A percentile compares a stretch with the other conserved stretches of the same genome.
phyloP scores from a whole-genome alignment of 2,329 filamentous ascomycete genomes.

The Coniochaeta sp. region DNA sequence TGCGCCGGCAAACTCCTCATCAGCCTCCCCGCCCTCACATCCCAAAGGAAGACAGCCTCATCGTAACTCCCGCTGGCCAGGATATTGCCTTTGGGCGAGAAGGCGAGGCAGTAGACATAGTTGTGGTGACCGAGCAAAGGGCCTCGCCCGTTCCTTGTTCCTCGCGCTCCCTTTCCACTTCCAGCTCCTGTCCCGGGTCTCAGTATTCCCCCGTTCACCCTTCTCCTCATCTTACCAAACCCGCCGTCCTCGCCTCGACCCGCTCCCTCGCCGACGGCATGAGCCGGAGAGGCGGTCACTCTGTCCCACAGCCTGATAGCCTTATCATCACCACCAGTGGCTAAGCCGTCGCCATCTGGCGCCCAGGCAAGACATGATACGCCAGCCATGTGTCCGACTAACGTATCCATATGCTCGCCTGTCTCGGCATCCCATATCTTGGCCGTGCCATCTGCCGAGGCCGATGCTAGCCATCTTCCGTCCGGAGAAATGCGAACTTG shows the following conservation, averaged over 20 bases:
- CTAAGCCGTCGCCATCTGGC: slow-evolving; percentile 79
- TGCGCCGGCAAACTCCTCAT: slow-evolving; percentile 93
- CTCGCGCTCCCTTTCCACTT: slow-evolving; percentile 9
- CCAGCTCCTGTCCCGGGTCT: slow-evolving; percentile 7
- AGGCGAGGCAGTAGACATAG: slow-evolving; percentile 89
- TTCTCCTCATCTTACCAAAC: slow-evolving; percentile 1
- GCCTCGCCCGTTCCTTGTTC: slow-evolving; percentile 30
- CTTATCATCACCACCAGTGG: slow-evolving; percentile 93
- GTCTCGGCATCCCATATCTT: slow-evolving; percentile 83
- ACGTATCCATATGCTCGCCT: slow-evolving; percentile 74
- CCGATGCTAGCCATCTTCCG: slow-evolving; percentile 81
- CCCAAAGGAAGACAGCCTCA: slow-evolving; percentile 95
- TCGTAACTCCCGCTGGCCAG: slow-evolving; percentile 93
- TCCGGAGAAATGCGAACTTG: slow-evolving; percentile 88
- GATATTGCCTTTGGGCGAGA: slow-evolving; percentile 97
- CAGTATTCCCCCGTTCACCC: slow-evolving; percentile 5
- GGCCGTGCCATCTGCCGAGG: slow-evolving; percentile 81
- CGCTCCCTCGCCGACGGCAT: slow-evolving; percentile 16
- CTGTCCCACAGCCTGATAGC: slow-evolving; percentile 87
- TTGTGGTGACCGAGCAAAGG: slow-evolving; percentile 85
- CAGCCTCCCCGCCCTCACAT: slow-evolving; percentile 76
- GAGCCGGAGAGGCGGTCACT: slow-evolving; percentile 41
- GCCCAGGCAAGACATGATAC: slow-evolving; percentile 93
- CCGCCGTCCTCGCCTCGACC: slow-evolving; percentile 8
- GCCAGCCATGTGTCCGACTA: slow-evolving; percentile 89